phyloP scores from a whole-genome alignment of 2,329 filamentous ascomycete species.

The Knufia fluminis region DNA sequence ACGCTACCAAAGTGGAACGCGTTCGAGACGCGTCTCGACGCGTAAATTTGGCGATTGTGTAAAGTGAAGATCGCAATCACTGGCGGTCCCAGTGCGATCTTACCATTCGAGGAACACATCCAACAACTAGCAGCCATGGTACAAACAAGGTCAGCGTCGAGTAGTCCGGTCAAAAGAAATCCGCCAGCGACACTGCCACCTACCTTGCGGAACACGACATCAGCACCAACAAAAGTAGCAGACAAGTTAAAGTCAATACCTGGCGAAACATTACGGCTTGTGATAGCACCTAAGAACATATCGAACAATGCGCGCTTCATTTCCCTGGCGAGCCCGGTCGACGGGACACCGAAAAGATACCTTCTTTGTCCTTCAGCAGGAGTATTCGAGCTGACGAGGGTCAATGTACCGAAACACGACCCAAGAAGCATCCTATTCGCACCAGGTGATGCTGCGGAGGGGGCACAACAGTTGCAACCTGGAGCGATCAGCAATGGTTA shows the following conservation, averaged over 20 bases:
- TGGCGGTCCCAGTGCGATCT: too few species aligned
- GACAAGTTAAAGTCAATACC: slow-evolving; percentile 17
- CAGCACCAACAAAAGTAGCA: slow-evolving; percentile 21
- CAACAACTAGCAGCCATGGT: neutral
- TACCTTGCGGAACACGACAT: slow-evolving; percentile 7
- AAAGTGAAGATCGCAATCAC: neutral
- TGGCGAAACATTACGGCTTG: slow-evolving; percentile 35
- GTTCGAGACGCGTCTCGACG: neutral
- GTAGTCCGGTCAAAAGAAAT: slow-evolving; percentile 18
- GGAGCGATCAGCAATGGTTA: slow-evolving; percentile 33
- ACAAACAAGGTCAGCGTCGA: slow-evolving; percentile 17
- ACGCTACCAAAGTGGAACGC: neutral
- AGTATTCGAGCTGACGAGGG: slow-evolving; percentile 52
- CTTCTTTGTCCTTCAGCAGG: slow-evolving; percentile 51
- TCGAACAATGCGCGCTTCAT: slow-evolving; percentile 47
- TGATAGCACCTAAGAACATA: slow-evolving; percentile 47
- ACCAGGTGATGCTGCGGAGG: slow-evolving; percentile 15
- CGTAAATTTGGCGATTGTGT: slow-evolving; percentile 1
- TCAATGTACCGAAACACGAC: slow-evolving; percentile 42
- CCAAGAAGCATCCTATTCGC: slow-evolving; percentile 49
- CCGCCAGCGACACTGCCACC: neutral
- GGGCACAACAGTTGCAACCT: slow-evolving; percentile 4
- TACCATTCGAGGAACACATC: too few species aligned
- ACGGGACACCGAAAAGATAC: slow-evolving; percentile 41
- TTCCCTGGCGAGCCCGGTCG: slow-evolving; percentile 47